Evolutionary conservation across 768 basidiomycete genomes (phyloP).

Genomic region (Tricholoma hemisulphureum): DNA sequence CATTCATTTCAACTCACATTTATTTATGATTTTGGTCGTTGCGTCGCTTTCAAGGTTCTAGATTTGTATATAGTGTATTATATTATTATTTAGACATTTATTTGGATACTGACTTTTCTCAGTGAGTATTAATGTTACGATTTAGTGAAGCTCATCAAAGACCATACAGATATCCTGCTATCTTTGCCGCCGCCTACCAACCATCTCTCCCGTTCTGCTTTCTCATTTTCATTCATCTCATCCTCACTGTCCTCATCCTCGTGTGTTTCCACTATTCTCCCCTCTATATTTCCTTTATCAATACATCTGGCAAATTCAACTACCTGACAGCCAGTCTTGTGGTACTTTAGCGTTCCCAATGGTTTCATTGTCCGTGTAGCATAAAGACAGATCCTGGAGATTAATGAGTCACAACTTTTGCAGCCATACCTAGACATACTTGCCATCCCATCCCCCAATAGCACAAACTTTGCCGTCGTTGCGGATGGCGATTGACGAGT

Average conservation of each 20-base stretch:
- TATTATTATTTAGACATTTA: neutral
- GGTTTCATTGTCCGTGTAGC: constrained; percentile 77
- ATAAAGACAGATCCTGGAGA: constrained; percentile 71
- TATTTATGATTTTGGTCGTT: neutral
- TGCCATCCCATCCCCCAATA: constrained; percentile 92
- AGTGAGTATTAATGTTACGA: constrained; percentile 8
- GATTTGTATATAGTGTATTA: neutral
- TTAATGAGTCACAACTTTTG: neutral
- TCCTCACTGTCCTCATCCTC: constrained; percentile 49
- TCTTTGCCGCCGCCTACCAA: constrained; percentile 67
- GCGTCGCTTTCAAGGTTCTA: too few relatives aligned
- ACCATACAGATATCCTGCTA: constrained; percentile 70
- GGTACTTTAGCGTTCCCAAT: constrained; percentile 81
- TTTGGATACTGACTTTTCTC: too few relatives aligned
- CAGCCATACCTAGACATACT: constrained; percentile 48
- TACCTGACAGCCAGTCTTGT: constrained; percentile 74
- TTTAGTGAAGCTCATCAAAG: constrained; percentile 51
- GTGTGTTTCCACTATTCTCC: neutral
- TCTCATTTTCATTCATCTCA: constrained; percentile 46
- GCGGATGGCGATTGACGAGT: constrained; percentile 71
- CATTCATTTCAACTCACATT: neutral
- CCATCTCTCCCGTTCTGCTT: constrained; percentile 54
- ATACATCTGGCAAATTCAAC: constrained; percentile 61
- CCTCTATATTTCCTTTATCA: neutral
- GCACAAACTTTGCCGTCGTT: constrained; percentile 80